Evolutionary conservation across 176 grass and related monocot genomes (phyloP).

Genomic region (Cymbopogon citratus): DNA sequence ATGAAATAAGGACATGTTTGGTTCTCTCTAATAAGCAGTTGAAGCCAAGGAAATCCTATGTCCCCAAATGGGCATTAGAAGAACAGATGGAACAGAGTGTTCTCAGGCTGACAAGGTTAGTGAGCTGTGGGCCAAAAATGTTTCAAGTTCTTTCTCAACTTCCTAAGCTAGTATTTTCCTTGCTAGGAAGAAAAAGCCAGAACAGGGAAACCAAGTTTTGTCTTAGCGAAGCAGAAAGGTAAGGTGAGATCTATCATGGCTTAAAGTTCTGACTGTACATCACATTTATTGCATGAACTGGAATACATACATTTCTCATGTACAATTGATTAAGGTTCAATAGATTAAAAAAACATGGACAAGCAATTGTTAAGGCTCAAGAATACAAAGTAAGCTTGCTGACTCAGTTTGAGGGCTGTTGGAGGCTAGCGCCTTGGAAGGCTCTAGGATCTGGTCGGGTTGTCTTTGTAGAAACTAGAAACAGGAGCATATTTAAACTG

Average conservation of each 20-base stretch:
- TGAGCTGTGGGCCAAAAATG: not conserved
- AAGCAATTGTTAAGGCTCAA: not conserved
- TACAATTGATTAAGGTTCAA: not conserved
- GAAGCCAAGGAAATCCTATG: not conserved
- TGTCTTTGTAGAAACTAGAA: not conserved
- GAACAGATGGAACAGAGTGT: not conserved
- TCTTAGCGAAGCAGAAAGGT: not conserved
- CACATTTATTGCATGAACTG: not conserved
- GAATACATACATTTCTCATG: not conserved
- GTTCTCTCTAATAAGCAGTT: not conserved
- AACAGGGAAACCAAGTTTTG: not conserved
- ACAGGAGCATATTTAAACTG: not conserved
- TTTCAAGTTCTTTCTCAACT: not conserved
- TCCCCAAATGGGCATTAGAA: not conserved
- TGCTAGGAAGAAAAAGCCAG: not conserved
- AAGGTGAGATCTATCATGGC: not conserved
- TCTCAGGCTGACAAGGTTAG: not conserved
- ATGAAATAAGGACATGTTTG: not conserved
- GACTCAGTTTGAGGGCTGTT: not conserved
- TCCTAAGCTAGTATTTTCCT: not conserved
- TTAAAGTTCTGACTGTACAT: not conserved
- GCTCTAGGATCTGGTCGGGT: not conserved
- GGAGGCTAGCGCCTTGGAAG: not conserved
- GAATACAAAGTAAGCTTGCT: not conserved
- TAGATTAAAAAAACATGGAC: not conserved